Percentiles rank a stretch among this genome's conserved stretches.
Conservation (phyloP, 2,329 filamentous ascomycete species). For the Coleophoma eucalyptorum region DNA sequence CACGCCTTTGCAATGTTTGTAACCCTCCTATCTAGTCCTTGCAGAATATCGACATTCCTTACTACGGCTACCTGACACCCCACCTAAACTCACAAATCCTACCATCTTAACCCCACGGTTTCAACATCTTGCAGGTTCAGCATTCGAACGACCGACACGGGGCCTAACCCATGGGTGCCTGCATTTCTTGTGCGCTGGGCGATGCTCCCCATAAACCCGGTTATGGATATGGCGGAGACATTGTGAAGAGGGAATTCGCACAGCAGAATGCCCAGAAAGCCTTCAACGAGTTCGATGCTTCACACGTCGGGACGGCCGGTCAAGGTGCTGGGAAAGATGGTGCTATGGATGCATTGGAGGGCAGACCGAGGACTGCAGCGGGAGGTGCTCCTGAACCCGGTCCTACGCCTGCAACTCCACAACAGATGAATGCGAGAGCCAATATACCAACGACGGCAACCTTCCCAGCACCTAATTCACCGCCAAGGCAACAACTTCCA, state of each 20-base stretch:
- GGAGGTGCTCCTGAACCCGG: neutral
- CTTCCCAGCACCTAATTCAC: neutral
- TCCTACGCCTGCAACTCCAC: neutral
- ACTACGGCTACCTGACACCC: neutral
- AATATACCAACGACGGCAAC: neutral
- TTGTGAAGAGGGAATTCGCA: neutral
- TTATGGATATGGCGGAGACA: neutral
- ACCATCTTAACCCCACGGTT: neutral
- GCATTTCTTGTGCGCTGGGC: neutral
- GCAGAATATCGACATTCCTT: neutral
- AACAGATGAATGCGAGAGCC: neutral
- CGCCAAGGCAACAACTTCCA: neutral
- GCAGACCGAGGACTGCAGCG: neutral
- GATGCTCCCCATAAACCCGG: neutral
- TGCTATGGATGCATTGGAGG: neutral
- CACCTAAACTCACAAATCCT: neutral
- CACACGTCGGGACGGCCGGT: neutral
- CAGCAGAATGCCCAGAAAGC: conserved; percentile 1
- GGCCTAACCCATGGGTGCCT: neutral
- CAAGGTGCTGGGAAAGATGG: neutral
- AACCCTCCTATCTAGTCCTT: neutral
- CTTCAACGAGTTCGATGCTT: neutral
- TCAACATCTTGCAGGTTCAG: neutral
- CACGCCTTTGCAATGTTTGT: neutral
- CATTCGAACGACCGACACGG: neutral